A percentile compares a stretch with the other conserved stretches of the same genome.
Evolutionary conservation across 148 eudicot genomes (phyloP).

Genomic region (Heliosperma pusillum): DNA sequence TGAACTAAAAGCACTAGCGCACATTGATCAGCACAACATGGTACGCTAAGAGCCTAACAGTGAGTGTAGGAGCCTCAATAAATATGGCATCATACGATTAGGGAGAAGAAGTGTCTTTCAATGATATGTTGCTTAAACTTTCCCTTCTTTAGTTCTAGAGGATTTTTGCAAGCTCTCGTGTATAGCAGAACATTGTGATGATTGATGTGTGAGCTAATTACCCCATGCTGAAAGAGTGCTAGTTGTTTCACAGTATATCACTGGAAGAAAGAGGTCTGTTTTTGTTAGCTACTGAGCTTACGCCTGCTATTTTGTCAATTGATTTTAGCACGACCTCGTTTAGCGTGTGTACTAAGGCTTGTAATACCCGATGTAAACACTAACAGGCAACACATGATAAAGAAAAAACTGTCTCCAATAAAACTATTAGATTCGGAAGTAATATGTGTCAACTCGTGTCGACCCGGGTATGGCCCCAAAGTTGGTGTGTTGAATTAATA

Average conservation of each 20-base stretch:
- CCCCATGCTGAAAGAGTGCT: not conserved
- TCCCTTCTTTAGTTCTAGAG: not conserved
- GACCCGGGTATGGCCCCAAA: too few species aligned
- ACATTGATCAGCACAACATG: not conserved
- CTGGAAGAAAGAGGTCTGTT: not conserved
- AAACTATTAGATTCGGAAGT: not conserved
- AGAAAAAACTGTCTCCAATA: not conserved
- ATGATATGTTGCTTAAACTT: not conserved
- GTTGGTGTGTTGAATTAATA: too few species aligned
- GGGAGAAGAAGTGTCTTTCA: not conserved
- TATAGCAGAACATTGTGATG: not conserved
- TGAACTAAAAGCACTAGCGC: not conserved
- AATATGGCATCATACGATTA: not conserved
- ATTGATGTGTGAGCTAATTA: not conserved
- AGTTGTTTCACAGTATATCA: not conserved
- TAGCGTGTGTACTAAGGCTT: not conserved
- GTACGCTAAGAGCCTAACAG: not conserved
- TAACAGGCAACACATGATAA: not conserved
- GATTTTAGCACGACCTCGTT: not conserved
- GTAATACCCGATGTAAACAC: not conserved
- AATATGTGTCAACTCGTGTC: not conserved
- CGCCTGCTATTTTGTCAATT: not conserved
- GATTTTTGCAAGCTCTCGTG: not conserved
- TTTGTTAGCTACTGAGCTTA: not conserved
- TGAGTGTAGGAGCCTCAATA: not conserved